phyloP scores from a whole-genome alignment of 192 early-diverging fungal genomes.

The Haplosporangium gracile region DNA sequence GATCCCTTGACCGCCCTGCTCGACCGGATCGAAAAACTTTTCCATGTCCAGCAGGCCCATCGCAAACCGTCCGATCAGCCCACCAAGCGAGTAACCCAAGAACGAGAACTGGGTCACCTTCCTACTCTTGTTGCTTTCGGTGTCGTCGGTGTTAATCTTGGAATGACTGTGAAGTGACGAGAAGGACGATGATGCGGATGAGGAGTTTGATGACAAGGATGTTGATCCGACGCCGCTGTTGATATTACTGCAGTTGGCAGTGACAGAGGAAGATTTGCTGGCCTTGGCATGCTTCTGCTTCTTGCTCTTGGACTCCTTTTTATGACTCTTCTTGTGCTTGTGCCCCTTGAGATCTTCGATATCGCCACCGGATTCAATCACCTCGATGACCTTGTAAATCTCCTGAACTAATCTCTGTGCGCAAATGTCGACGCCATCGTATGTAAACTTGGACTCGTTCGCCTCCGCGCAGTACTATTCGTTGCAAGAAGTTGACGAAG shows the following conservation, averaged over 20 bases:
- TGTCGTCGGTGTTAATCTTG: not conserved
- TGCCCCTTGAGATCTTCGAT: slow-evolving; percentile 54
- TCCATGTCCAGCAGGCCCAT: slow-evolving; percentile 58
- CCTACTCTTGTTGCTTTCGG: slow-evolving; percentile 16
- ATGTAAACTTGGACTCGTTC: slow-evolving; percentile 64
- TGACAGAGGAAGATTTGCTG: not conserved
- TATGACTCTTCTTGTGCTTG: slow-evolving; percentile 35
- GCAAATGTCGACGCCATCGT: slow-evolving; percentile 71
- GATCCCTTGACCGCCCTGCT: slow-evolving; percentile 6
- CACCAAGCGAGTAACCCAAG: slow-evolving; percentile 70
- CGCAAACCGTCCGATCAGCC: slow-evolving; percentile 64
- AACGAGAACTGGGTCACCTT: slow-evolving; percentile 57
- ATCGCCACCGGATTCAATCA: slow-evolving; percentile 41
- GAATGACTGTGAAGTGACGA: slow-evolving; percentile 6
- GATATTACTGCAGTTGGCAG: not conserved
- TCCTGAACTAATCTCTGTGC: slow-evolving; percentile 61
- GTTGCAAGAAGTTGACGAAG: not conserved
- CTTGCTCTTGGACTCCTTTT: slow-evolving; percentile 12
- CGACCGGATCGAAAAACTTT: slow-evolving; percentile 56
- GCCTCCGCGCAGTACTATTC: slow-evolving; percentile 60
- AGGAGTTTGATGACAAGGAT: not conserved
- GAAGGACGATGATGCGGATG: not conserved
- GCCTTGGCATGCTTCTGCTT: slow-evolving; percentile 11
- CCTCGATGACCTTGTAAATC: slow-evolving; percentile 45
- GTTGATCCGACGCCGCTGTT: not conserved